These are phyloP conservation scores for Didymella arachidicola DNA, from an alignment of 2,329 filamentous ascomycete genomes.

Conservation along the genomic window DNA sequence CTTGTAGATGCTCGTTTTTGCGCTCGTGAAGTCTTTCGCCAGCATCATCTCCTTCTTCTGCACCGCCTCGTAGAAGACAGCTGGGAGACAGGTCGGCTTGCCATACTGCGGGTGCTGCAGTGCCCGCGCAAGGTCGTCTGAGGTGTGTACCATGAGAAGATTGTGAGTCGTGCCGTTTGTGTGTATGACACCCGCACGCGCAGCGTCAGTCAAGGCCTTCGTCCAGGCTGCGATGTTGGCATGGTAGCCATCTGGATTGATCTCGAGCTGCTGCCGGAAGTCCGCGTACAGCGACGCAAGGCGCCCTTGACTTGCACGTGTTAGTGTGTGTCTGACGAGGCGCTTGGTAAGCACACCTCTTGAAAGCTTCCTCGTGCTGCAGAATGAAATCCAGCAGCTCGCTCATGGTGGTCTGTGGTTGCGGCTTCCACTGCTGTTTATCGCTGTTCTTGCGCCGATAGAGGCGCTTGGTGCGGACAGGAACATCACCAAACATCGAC, in stretches of 20 bases:
- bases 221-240: constrained; percentile 85
- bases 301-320: constrained; percentile 65
- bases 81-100: constrained; percentile 78
- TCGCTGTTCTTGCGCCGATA: constrained; percentile 32
- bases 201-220: constrained; percentile 73
- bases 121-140: constrained; percentile 71
- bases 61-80: constrained; percentile 79
- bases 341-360: constrained; percentile 46
- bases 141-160: constrained; percentile 60
- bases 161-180: constrained; percentile 51
- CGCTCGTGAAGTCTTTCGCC: constrained; percentile 70
- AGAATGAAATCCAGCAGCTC: constrained; percentile 70
- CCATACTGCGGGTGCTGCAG: constrained; percentile 82
- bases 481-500: constrained; percentile 34
- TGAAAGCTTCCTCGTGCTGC: constrained; percentile 59
- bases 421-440: constrained; percentile 28
- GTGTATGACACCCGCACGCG: constrained; percentile 67
- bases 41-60: constrained; percentile 73
- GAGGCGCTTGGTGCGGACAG: constrained; percentile 33
- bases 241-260: constrained; percentile 84
- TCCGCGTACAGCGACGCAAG: constrained; percentile 89
- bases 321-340: constrained; percentile 17
- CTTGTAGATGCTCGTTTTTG: constrained; percentile 74
- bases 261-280: constrained; percentile 74
- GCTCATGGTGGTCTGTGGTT: constrained; percentile 59